Percentiles rank a stretch among this genome's conserved stretches.
These are phyloP conservation scores for Asterionellopsis glacialis DNA, from an alignment of 108 stramenopile genomes.

Conservation along the genomic window DNA sequence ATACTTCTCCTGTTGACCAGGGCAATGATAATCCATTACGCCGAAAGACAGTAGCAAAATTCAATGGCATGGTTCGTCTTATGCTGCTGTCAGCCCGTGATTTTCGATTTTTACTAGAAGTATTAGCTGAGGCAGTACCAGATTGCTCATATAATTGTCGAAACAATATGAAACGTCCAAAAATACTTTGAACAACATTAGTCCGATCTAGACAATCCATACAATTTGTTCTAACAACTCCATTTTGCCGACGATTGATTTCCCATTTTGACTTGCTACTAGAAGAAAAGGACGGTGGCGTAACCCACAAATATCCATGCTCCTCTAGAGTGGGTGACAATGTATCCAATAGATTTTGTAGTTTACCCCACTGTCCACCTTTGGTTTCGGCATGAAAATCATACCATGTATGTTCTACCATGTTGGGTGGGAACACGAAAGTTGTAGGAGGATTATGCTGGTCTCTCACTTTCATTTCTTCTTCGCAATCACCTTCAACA, in stretches of 20 bases:
- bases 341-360: constrained; percentile 63
- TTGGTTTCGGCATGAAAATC: constrained; percentile 97
- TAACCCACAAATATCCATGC: constrained; percentile 64
- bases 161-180: constrained; percentile 74
- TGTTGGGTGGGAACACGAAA: background rate
- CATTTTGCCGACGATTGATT: constrained; percentile 59
- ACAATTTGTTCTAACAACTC: constrained; percentile 95
- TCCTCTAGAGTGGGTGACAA: constrained; percentile 54
- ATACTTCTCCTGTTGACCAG: constrained; percentile 59
- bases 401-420: constrained; percentile 86
- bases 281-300: background rate
- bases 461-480: background rate
- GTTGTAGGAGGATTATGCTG: background rate
- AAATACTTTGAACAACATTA: constrained; percentile 95
- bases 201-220: constrained; percentile 98
- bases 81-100: background rate
- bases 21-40: constrained; percentile 49
- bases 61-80: constrained; percentile 26
- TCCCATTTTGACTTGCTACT: constrained; percentile 18
- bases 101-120: constrained; percentile 5
- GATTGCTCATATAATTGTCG: constrained; percentile 33
- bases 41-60: constrained; percentile 19
- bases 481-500: constrained; percentile 15
- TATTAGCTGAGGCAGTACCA: background rate
- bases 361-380: constrained; percentile 81